These are phyloP conservation scores for Globisporangium spinosum DNA, from an alignment of 352 stramenopile species.

Conservation along the genomic window DNA sequence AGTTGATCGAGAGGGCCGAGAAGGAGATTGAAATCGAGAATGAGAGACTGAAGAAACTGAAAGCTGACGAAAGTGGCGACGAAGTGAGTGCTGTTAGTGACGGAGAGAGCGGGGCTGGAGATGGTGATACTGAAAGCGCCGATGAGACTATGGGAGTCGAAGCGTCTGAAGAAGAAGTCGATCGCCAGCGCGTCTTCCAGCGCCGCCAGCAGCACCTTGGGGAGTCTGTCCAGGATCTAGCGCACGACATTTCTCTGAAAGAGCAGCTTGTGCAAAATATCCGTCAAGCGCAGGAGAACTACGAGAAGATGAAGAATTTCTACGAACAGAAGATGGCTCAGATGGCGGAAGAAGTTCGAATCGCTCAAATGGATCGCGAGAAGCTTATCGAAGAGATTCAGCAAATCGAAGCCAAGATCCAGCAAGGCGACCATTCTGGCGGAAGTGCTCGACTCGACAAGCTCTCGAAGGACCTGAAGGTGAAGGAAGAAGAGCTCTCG, in stretches of 20 bases:
- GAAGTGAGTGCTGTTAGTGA: conserved; percentile 34
- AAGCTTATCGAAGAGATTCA: conserved; percentile 76
- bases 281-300: conserved; percentile 74
- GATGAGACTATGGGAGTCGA: conserved; percentile 32
- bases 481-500: conserved; percentile 73
- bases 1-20: conserved; percentile 61
- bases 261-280: conserved; percentile 83
- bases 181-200: conserved; percentile 82
- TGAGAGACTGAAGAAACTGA: conserved; percentile 69
- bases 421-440: conserved; percentile 46
- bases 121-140: conserved; percentile 29
- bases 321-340: conserved; percentile 83
- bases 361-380: conserved; percentile 62
- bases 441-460: conserved; percentile 58
- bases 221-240: conserved; percentile 74
- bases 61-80: conserved; percentile 50
- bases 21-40: conserved; percentile 80
- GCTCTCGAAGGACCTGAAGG: conserved; percentile 68
- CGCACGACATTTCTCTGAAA: conserved; percentile 83
- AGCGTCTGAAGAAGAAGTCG: conserved; percentile 60
- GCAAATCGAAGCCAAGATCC: conserved; percentile 60
- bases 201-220: conserved; percentile 73
- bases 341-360: conserved; percentile 73
- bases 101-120: conserved; percentile 18
- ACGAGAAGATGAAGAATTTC: conserved; percentile 76